Base-by-base conservation (phyloP, 2,329 filamentous ascomycete species). In the Venturia effusa region DNA sequence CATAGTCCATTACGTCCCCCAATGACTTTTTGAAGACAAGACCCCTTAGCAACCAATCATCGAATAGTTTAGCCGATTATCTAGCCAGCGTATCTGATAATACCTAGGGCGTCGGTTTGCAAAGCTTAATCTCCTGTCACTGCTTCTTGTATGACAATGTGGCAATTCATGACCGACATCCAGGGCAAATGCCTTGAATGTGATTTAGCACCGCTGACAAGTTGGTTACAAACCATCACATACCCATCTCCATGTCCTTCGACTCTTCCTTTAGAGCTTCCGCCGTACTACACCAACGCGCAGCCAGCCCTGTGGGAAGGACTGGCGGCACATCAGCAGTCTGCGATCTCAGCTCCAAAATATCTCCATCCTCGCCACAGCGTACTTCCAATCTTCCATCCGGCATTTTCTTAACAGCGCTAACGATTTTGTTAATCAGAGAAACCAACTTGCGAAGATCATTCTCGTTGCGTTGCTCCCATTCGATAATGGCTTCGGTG, bases 401-500 rank as follows among this genome's bases (percentile, higher is more conserved):
- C 64, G 61, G 22, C 69, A 61, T 7, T 63, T 60, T 34, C 64
- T 70, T 55, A 3, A 71, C 72, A 17, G 73, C 55, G 0, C 68
- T 62, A 2, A 74, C 64, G 48, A 78, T 71, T 51, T 71, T 70
- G 10, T 68, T 39, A 3, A 78, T 65, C 1, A 78, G 66, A 10
- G 39, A 61, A 1, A 66, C 65, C 6, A 78, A 67, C n/a, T 68
- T 67, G 1, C 64, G 48, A 6, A 78, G 69, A 0, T 65, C 67
- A 3, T 67, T 62, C 19, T 72, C 61, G 13, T 81, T 75, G 1
- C 74, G 67, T 6, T 64, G 63, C 65, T 81, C 78, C 80, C 80
- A 83, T 1, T 68, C 57, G 10, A 70, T 57, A 0, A 81, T 64
- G 4, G 74, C 69, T 11, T 71, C 54, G 1, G 69, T 68, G 17